These are phyloP conservation scores for Phytophthora rubi DNA, from an alignment of 352 stramenopile species.

Conservation along the genomic window DNA sequence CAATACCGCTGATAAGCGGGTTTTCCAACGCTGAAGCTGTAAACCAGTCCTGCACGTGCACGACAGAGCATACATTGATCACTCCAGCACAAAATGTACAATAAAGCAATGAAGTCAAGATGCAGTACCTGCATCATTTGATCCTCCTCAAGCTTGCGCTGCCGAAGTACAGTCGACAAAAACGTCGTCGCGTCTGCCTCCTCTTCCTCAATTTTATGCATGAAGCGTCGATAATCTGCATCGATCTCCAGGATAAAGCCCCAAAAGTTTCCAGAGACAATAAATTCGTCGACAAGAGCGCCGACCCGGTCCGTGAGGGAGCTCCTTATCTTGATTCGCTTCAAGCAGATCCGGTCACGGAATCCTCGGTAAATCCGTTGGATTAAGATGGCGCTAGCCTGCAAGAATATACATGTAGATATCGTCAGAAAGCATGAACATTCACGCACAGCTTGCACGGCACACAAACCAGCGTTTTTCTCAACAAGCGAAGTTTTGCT, in stretches of 20 bases:
- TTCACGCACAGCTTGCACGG: background rate
- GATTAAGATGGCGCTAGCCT: slow-evolving; percentile 46
- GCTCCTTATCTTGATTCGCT: slow-evolving; percentile 43
- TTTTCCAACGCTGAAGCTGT: slow-evolving; percentile 56
- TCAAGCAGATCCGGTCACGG: slow-evolving; percentile 50
- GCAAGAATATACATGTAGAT: background rate
- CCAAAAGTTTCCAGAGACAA: slow-evolving; percentile 66
- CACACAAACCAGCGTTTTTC: slow-evolving; percentile 24
- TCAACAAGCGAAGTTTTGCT: slow-evolving; percentile 31
- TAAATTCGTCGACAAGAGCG: slow-evolving; percentile 51
- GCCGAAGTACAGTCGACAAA: slow-evolving; percentile 48
- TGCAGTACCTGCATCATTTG: slow-evolving; percentile 60
- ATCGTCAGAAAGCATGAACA: slow-evolving; percentile 4
- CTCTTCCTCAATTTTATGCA: slow-evolving; percentile 50
- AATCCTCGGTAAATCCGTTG: slow-evolving; percentile 62
- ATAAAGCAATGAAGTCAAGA: background rate
- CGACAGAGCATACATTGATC: background rate
- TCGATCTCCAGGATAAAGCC: slow-evolving; percentile 66
- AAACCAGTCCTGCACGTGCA: slow-evolving; percentile 51
- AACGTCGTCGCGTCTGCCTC: slow-evolving; percentile 58
- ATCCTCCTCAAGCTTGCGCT: slow-evolving; percentile 57
- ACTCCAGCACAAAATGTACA: background rate
- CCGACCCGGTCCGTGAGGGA: slow-evolving; percentile 52
- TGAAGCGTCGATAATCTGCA: slow-evolving; percentile 60
- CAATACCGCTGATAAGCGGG: slow-evolving; percentile 48